Evolutionary conservation across 2,329 filamentous ascomycete species (phyloP).

Genomic region (Calonectria honghensis): DNA sequence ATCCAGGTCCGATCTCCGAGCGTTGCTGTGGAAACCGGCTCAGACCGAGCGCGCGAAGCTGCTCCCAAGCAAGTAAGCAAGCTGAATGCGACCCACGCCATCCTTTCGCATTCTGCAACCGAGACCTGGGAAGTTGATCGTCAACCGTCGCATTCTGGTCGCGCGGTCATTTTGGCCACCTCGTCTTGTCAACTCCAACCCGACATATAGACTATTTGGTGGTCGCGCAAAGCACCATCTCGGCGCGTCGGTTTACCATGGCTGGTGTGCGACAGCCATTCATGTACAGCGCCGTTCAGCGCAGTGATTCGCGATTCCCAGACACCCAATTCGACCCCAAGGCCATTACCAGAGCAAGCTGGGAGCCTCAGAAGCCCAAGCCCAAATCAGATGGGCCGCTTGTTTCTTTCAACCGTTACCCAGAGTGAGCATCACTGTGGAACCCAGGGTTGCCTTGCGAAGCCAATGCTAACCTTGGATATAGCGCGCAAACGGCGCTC

Average conservation of each 20-base stretch:
- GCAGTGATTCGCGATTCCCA: slow-evolving; percentile 72
- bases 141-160: slow-evolving; percentile 3
- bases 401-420: slow-evolving; percentile 89
- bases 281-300: slow-evolving; percentile 78
- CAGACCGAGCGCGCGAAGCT: slow-evolving; percentile 12
- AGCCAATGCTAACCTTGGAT: slow-evolving; percentile 35
- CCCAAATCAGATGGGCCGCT: slow-evolving; percentile 84
- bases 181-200: slow-evolving; percentile 25
- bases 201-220: slow-evolving; percentile 23
- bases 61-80: slow-evolving; percentile 20
- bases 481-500: slow-evolving; percentile 77
- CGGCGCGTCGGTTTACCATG: slow-evolving; percentile 47
- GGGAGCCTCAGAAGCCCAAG: slow-evolving; percentile 76
- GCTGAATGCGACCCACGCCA: slow-evolving; percentile 44
- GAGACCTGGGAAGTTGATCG: slow-evolving; percentile 1
- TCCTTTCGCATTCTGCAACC: slow-evolving; percentile 32
- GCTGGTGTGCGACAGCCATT: slow-evolving; percentile 73
- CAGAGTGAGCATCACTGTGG: slow-evolving; percentile 77
- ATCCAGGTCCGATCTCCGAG: slow-evolving; percentile 42
- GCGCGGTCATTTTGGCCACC: neutral
- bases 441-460: neutral
- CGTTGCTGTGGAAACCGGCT: slow-evolving; percentile 55
- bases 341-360: slow-evolving; percentile 87
- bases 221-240: slow-evolving; percentile 39
- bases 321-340: slow-evolving; percentile 87